Percentiles rank a stretch among this genome's conserved stretches.
Conservation (phyloP, 768 basidiomycete species). For the Dacryopinax spathularia region DNA sequence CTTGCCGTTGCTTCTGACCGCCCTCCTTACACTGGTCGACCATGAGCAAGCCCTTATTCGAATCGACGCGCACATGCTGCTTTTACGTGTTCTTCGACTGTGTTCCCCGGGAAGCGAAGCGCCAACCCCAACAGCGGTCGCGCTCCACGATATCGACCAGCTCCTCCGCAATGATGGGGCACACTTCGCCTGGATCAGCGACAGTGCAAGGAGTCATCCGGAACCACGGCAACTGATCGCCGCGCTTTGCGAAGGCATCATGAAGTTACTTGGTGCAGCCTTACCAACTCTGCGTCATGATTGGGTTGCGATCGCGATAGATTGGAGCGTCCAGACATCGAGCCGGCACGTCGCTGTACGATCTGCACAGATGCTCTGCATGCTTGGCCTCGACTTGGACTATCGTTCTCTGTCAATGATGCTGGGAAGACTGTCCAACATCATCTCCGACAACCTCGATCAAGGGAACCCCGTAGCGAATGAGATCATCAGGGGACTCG, state of each 20-base stretch:
- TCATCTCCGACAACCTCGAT: conserved; percentile 58
- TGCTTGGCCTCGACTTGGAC: conserved; percentile 56
- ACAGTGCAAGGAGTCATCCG: neutral
- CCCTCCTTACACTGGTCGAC: conserved; percentile 69
- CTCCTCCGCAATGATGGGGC: neutral
- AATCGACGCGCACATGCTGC: conserved; percentile 54
- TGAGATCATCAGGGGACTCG: conserved; percentile 67
- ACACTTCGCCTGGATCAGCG: neutral
- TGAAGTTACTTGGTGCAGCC: conserved; percentile 54
- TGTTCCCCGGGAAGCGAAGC: conserved; percentile 29
- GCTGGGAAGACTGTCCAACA: conserved; percentile 70
- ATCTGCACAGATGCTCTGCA: conserved; percentile 79
- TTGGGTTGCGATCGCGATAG: conserved; percentile 68
- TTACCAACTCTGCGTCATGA: conserved; percentile 52
- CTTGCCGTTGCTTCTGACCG: conserved; percentile 62
- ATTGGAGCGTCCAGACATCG: conserved; percentile 77
- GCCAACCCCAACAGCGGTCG: neutral
- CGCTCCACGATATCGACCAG: neutral
- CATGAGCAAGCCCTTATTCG: conserved; percentile 58
- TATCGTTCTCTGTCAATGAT: conserved; percentile 61
- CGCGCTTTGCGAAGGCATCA: conserved; percentile 46
- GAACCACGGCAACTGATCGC: conserved; percentile 19
- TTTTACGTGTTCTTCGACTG: conserved; percentile 71
- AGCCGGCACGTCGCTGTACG: conserved; percentile 75
- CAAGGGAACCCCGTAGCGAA: conserved; percentile 71